phyloP scores from a whole-genome alignment of 2,329 filamentous ascomycete genomes.

The Beauveria sp. region DNA sequence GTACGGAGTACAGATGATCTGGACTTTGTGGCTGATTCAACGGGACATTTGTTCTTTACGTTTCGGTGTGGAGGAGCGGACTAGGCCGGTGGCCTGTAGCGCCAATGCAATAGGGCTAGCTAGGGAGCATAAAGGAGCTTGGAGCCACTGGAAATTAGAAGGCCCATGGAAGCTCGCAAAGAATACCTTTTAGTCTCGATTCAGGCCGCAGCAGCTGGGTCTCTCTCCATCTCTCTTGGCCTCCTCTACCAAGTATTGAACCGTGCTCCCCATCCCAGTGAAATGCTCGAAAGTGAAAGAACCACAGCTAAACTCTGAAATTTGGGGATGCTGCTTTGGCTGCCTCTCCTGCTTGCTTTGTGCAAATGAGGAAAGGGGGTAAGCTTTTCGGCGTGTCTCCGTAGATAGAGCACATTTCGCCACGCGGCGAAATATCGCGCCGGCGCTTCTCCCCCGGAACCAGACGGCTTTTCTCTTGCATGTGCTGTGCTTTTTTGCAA shows the following conservation, averaged over 20 bases:
- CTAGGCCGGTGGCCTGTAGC: background rate
- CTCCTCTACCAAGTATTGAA: too few species aligned
- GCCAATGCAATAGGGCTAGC: too few species aligned
- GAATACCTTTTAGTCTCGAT: conserved; percentile 4
- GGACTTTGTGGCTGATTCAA: background rate
- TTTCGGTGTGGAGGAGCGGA: background rate
- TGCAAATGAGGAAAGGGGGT: background rate
- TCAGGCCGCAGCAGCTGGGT: background rate
- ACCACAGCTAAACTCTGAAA: conserved; percentile 3
- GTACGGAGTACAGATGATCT: background rate
- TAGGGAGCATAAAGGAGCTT: background rate
- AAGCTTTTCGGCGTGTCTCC: too few species aligned
- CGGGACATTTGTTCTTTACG: background rate
- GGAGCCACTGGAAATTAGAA: background rate
- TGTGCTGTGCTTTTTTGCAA: too few species aligned
- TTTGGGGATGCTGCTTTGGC: background rate
- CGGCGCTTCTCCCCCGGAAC: too few species aligned
- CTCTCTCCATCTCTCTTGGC: background rate
- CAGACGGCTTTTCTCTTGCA: too few species aligned
- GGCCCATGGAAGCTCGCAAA: background rate
- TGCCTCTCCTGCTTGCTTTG: background rate
- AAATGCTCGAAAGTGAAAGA: background rate
- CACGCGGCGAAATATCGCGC: too few species aligned
- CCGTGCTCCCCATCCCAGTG: background rate
- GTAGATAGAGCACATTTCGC: too few species aligned